phyloP scores from a whole-genome alignment of 352 stramenopile species.

The Globisporangium carolinianum region DNA sequence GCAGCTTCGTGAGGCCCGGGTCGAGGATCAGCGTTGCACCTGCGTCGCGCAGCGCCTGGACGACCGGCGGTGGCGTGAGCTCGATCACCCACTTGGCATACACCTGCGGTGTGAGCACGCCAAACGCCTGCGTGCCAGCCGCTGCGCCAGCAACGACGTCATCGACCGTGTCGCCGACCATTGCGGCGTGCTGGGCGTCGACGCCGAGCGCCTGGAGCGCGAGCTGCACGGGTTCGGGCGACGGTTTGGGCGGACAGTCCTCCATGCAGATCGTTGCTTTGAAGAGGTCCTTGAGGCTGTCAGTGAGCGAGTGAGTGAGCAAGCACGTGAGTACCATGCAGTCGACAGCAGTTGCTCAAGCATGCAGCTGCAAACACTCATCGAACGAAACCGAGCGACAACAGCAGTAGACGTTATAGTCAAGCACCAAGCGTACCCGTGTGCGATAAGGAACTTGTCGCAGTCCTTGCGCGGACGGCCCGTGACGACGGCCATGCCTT shows the following conservation, averaged over 20 bases:
- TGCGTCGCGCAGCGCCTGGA: slow-evolving; percentile 37
- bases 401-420: no score
- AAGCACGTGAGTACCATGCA: background rate
- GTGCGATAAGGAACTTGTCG: slow-evolving; percentile 87
- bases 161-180: slow-evolving; percentile 96
- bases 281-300: slow-evolving; percentile 84
- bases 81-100: slow-evolving; percentile 73
- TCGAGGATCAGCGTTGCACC: slow-evolving; percentile 62
- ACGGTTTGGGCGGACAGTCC: slow-evolving; percentile 92
- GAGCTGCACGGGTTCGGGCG: slow-evolving; percentile 83
- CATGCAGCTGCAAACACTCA: no score
- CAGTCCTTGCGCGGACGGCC: slow-evolving; percentile 92
- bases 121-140: slow-evolving; percentile 64
- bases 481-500: slow-evolving; percentile 90
- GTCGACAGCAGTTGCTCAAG: no score
- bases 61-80: slow-evolving; percentile 38
- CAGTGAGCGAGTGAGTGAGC: background rate
- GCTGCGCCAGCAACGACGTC: slow-evolving; percentile 87
- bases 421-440: slow-evolving; percentile 31
- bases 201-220: slow-evolving; percentile 85
- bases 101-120: slow-evolving; percentile 84
- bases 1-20: slow-evolving; percentile 69
- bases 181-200: slow-evolving; percentile 60
- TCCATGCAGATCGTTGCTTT: slow-evolving; percentile 93
- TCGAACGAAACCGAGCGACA: no score